Conservation (phyloP, 192 early-diverging fungal species). For the Backusella australiensis region DNA sequence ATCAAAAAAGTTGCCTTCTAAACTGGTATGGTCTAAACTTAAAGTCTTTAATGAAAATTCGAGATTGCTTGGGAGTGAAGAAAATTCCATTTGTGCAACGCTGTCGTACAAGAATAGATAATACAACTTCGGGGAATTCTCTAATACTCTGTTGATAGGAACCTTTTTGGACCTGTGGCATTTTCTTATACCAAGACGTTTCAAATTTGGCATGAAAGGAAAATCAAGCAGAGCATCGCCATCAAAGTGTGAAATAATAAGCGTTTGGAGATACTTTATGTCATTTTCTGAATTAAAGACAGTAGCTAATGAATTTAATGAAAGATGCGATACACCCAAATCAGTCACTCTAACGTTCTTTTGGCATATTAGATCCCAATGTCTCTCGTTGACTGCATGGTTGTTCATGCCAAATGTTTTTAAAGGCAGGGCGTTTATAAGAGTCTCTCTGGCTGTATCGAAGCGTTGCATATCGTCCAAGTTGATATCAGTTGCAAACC, state of each 20-base stretch:
- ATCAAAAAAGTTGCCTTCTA: background rate
- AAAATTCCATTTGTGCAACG: background rate
- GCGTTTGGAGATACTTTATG: background rate
- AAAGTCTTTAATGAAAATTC: background rate
- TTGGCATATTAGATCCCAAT: background rate
- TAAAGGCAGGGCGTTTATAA: background rate
- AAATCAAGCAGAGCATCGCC: background rate
- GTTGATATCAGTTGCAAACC: background rate
- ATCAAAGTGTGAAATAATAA: background rate
- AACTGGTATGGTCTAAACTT: background rate
- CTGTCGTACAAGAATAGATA: background rate
- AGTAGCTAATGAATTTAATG: background rate
- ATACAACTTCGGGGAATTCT: background rate
- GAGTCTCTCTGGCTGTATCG: background rate
- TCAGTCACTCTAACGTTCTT: background rate
- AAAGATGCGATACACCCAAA: background rate
- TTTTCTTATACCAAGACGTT: background rate
- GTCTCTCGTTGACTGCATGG: background rate
- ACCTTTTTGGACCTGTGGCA: background rate
- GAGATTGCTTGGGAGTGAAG: background rate
- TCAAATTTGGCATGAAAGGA: background rate
- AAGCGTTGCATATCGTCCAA: background rate
- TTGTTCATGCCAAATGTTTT: background rate
- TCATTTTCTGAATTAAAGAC: background rate
- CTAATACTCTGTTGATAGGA: background rate